Base-by-base conservation (phyloP, 2,329 filamentous ascomycete species). In the Monilinia laxa region DNA sequence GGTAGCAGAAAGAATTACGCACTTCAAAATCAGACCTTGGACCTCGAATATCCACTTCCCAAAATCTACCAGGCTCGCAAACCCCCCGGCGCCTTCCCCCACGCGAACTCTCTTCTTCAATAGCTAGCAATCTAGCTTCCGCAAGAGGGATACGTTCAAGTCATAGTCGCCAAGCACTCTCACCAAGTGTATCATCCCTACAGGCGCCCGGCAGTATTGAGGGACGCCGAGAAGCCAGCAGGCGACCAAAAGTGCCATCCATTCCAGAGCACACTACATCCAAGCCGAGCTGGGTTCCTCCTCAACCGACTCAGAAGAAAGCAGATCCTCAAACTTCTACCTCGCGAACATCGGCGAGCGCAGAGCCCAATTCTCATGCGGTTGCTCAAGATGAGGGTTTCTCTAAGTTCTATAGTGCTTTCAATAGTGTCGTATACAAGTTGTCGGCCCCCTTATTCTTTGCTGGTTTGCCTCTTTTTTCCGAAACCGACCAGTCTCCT, bases 381-480 rank as follows among this genome's bases (percentile, higher is more conserved):
- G 67, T 68, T 80, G 78, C 72, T 9, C 74, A 79, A 1, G 92
- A 96, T 42, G 93, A 94, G 66, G 89, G 91, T 7, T 99, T 97
- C 76, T 87, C 91, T 9, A 87, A 88, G 64, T 99, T 98, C 79
- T 99, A 98, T 79, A 93, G 85, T 67, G 93, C 92, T 1, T 97
- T 97, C 74, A 93, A 93, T 65, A 92, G 86, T 64, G 85, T 97
- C 58, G 91, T 98, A 75, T 95, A 92, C 69, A 90, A 89, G 72
- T 86, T 98, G 16, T 96, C 94, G 0, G 93, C 93, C 0, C 93
- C 93, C 1, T 82, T 99, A 40, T 94, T 93, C 4, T 99, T 97
- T 79, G 92, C 95, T 5, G 94, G 94, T 0, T 84, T 99, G 11
- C 95, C 95, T 0, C 82, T 99, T 6, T 85, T 87, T 38, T 76